Evolutionary conservation across 495 filamentous ascomycete species (phyloP), one percentile per base, ranked within the genome.

Genomic region (Cairneyella variabilis): DNA sequence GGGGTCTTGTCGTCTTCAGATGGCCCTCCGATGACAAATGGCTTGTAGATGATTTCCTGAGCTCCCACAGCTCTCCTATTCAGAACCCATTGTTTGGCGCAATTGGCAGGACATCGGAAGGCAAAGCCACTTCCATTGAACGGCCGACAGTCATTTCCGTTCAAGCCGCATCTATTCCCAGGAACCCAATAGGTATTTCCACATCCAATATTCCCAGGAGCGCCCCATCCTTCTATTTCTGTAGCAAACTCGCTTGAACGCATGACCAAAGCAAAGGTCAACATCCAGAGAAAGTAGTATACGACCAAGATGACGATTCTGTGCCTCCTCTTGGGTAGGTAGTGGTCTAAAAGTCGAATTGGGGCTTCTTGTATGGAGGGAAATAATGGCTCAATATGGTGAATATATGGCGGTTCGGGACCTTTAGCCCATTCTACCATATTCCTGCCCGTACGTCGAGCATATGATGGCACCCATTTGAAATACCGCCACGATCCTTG

Each of bases 61-160:
- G 80, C 80, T 11, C 90, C 90, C 16, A 96, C 86, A 1, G 84
- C 83, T 53, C 83, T 76, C 11, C 86, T 84, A 49, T 91, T 85
- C 42, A 88, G 68, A 17, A 91, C 75, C 61, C 77, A 76, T 30
- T 79, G 72, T 56, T 77, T 76, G 21, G 72, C 71, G 64, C 90
- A 96, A 61, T 84, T 86, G 2, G 86, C 85, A 22, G 89, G 87
- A 61, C 90, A 96, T 43, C 84, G 77, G 65, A 96, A 96, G 12
- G 88, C 76, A 54, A 86, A 77, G 1, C 77, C 80, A 44, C 77
- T 77, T 49, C 80, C 78, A 37, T 74, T 77, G 61, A 96, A 96
- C 0, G 90, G 90, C n/a, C 86, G 80, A 66, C 90, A 96, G 54
- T 82, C 70, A 42, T 84, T 83, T 12, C 90, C 90, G 57, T 95